A percentile compares a stretch with the other conserved stretches of the same genome.
Conservation (phyloP, 2,329 filamentous ascomycete genomes). For the Hortaea werneckii region DNA sequence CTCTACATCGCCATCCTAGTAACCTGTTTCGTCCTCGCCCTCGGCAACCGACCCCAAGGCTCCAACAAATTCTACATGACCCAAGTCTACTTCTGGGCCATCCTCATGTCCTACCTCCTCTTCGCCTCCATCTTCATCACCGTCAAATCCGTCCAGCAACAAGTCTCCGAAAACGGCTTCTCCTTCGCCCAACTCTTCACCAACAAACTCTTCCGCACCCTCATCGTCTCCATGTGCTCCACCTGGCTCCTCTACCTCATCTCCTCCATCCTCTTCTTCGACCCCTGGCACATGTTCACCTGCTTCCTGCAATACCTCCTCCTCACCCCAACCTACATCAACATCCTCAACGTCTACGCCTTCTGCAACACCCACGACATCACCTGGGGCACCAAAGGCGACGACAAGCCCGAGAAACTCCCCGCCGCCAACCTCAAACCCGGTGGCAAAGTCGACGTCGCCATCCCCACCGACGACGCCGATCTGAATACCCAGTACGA, state of each 20-base stretch:
- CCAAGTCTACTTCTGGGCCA: conserved; percentile 97
- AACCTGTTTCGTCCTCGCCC: conserved; percentile 86
- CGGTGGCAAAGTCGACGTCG: conserved; percentile 87
- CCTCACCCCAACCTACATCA: conserved; percentile 92
- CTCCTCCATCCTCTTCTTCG: conserved; percentile 86
- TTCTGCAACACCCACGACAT: conserved; percentile 99
- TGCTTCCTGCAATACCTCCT: conserved; percentile 86
- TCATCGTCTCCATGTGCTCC: conserved; percentile 84
- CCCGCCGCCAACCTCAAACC: conserved; percentile 83
- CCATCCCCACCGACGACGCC: conserved; percentile 76
- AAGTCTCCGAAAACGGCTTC: conserved; percentile 57
- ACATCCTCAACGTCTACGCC: conserved; percentile 96
- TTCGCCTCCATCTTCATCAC: conserved; percentile 95
- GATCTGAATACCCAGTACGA: conserved; percentile 96
- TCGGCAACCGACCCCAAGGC: conserved; percentile 90
- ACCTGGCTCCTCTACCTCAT: conserved; percentile 92
- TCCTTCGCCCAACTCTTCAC: conserved; percentile 64
- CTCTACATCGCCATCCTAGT: conserved; percentile 85
- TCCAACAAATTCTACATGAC: conserved; percentile 89
- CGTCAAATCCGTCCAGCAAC: conserved; percentile 68
- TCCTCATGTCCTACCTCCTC: conserved; percentile 91
- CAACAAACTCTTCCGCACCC: conserved; percentile 81
- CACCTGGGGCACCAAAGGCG: conserved; percentile 95
- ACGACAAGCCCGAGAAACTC: conserved; percentile 87
- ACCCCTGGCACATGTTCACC: conserved; percentile 99